Percentiles rank a stretch among this genome's conserved stretches.
Evolutionary conservation across 2,329 filamentous ascomycete genomes (phyloP).

Genomic region (Endocalyx cinctus): DNA sequence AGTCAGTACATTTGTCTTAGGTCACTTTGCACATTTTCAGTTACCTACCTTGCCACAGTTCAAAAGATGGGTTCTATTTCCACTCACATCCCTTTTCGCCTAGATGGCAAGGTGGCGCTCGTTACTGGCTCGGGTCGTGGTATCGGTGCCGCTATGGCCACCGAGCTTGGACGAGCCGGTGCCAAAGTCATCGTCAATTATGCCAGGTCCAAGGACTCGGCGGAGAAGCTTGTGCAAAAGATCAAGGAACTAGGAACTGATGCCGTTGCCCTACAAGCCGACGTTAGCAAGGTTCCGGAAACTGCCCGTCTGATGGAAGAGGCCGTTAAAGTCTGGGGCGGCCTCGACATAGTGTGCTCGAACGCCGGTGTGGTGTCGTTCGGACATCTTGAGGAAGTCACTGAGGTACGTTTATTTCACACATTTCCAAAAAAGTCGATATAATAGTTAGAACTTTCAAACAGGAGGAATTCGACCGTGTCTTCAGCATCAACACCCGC

Average conservation of each 20-base stretch:
- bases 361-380: slow-evolving; percentile 58
- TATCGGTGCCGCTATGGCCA: slow-evolving; percentile 57
- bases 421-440: not conserved
- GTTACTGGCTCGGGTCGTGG: slow-evolving; percentile 43
- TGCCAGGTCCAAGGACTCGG: slow-evolving; percentile 12
- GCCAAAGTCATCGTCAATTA: slow-evolving; percentile 31
- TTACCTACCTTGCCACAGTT: too few relatives aligned
- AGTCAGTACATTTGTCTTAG: too few relatives aligned
- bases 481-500: slow-evolving; percentile 55
- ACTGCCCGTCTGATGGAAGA: slow-evolving; percentile 35
- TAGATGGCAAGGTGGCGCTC: slow-evolving; percentile 18
- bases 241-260: slow-evolving; percentile 19
- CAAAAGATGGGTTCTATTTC: not conserved
- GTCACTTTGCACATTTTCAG: too few relatives aligned
- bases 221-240: slow-evolving; percentile 17
- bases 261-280: slow-evolving; percentile 24
- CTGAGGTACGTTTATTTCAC: slow-evolving; percentile 18
- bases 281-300: slow-evolving; percentile 27
- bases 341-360: slow-evolving; percentile 57
- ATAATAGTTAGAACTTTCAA: not conserved
- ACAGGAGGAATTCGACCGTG: slow-evolving; percentile 55
- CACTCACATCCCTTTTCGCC: slow-evolving; percentile 9
- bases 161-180: slow-evolving; percentile 29
- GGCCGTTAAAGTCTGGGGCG: slow-evolving; percentile 53
- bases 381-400: slow-evolving; percentile 54